phyloP scores from a whole-genome alignment of 78 protist genomes.

The Speleostelium caveatum region DNA sequence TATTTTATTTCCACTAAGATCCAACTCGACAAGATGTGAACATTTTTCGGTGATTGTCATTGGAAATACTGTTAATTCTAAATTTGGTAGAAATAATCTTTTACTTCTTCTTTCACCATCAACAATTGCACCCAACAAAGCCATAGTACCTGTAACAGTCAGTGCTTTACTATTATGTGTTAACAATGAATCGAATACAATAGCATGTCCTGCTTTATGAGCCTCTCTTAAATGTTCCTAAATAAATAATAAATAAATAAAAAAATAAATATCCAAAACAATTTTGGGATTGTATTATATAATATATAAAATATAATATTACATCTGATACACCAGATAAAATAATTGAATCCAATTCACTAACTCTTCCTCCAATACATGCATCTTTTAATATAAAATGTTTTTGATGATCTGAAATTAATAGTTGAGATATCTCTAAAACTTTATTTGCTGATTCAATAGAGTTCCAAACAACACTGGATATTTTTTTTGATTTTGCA shows the following conservation, averaged over 20 bases:
- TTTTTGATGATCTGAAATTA: slow-evolving; percentile 39
- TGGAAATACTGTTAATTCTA: slow-evolving; percentile 24
- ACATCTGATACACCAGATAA: slow-evolving; percentile 61
- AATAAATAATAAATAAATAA: not conserved
- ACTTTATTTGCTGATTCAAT: slow-evolving; percentile 5
- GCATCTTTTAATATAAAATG: slow-evolving; percentile 41
- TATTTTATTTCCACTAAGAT: slow-evolving; percentile 48
- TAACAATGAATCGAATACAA: slow-evolving; percentile 77
- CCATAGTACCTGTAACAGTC: slow-evolving; percentile 71
- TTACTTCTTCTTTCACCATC: slow-evolving; percentile 43
- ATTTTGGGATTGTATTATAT: not conserved
- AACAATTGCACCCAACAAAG: slow-evolving; percentile 67
- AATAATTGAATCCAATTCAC: slow-evolving; percentile 62
- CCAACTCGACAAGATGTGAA: slow-evolving; percentile 46
- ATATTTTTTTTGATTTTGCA: no score
- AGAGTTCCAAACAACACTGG: slow-evolving; percentile 52
- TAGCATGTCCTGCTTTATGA: slow-evolving; percentile 83
- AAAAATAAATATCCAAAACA: not conserved
- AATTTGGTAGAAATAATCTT: slow-evolving; percentile 27
- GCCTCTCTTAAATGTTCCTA: slow-evolving; percentile 75
- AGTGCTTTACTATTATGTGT: slow-evolving; percentile 76
- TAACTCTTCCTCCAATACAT: slow-evolving; percentile 38
- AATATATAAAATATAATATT: not conserved
- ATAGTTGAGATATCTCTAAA: not conserved
- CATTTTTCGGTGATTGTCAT: slow-evolving; percentile 59